A percentile compares a stretch with the other conserved stretches of the same genome.
These are phyloP conservation scores for Immersiella caudata DNA, from an alignment of 495 filamentous ascomycete genomes.

Conservation along the genomic window DNA sequence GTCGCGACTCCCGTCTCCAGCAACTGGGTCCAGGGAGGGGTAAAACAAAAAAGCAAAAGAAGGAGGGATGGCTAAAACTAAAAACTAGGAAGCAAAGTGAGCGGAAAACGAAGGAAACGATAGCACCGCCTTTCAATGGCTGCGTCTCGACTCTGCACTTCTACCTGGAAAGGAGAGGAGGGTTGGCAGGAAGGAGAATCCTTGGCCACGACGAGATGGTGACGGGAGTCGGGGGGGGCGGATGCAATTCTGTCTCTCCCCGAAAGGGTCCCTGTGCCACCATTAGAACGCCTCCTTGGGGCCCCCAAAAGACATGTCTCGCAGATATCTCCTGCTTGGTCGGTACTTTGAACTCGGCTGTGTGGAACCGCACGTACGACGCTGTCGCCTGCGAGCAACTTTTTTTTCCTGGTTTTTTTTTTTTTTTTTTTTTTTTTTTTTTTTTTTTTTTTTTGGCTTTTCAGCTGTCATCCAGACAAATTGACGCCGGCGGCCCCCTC, in stretches of 20 bases:
- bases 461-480: conserved; percentile 11
- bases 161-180: neutral
- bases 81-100: neutral
- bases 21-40: neutral
- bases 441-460: neutral
- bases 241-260: conserved; percentile 18
- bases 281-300: neutral
- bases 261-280: neutral
- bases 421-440: neutral
- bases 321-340: conserved; percentile 9
- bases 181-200: neutral
- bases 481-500: neutral
- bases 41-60: neutral
- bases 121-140: neutral
- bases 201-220: neutral
- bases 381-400: neutral
- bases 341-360: neutral
- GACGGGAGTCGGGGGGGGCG: conserved; percentile 14
- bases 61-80: neutral
- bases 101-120: neutral
- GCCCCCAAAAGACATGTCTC: conserved; percentile 4
- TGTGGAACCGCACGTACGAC: conserved; percentile 2
- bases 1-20: neutral
- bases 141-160: neutral
- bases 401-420: neutral